These are phyloP conservation scores for Selaginella tamariscina DNA, from an alignment of 75 land plant genomes.

Conservation along the genomic window DNA sequence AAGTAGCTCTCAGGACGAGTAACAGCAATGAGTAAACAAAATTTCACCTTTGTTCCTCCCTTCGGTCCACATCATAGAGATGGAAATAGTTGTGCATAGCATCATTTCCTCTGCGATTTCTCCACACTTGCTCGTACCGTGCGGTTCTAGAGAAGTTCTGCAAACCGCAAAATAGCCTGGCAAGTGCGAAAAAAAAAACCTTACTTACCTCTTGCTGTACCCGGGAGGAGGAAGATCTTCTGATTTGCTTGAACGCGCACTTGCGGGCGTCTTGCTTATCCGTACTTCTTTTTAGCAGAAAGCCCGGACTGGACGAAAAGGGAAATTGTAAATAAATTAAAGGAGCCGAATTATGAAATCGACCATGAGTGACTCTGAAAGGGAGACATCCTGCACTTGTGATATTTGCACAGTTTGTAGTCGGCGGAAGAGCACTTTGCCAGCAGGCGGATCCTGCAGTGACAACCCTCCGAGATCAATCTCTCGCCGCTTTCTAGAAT, in stretches of 20 bases:
- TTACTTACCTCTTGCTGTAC: background rate
- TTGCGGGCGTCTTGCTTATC: background rate
- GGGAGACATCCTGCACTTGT: background rate
- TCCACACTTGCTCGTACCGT: background rate
- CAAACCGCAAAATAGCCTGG: no score
- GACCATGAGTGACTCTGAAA: background rate
- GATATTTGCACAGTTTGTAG: background rate
- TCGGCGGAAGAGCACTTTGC: background rate
- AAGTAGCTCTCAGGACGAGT: background rate
- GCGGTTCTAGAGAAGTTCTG: background rate
- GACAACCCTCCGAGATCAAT: background rate
- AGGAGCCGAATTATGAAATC: no score
- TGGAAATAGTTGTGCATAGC: background rate
- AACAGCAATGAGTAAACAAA: no score
- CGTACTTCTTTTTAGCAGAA: no score
- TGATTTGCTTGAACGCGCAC: background rate
- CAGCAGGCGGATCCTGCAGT: background rate
- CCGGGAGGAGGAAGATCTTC: background rate
- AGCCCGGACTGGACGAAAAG: background rate
- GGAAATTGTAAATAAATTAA: no score
- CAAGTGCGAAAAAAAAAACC: no score
- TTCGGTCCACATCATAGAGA: background rate
- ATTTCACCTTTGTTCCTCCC: background rate
- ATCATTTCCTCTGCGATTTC: background rate
- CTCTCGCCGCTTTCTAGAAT: background rate